Base-by-base conservation (phyloP, 768 basidiomycete species). In the Mycena alexandri region DNA sequence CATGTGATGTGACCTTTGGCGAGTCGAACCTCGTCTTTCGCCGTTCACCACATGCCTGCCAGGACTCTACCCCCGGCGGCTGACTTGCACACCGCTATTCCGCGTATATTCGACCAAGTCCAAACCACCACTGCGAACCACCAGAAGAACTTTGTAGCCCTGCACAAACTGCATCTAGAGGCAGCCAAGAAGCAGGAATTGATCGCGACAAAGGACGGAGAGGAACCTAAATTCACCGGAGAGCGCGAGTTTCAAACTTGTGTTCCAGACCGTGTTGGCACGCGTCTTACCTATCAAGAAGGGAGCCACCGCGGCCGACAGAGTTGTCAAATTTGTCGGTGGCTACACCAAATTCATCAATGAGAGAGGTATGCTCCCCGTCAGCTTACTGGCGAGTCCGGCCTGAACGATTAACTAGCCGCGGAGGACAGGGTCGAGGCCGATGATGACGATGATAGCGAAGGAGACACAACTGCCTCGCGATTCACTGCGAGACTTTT, bases 81-180 rank as follows among this genome's bases (percentile, higher is more conserved):
- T 11, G 54, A 70, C 24, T 29, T 65, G 22, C 71, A 79, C 44
- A 53, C 76, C 13, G 66, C 76, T 16, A 72, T 93, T 21, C 85
- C 87, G 21, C 87, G 85, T 38, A 93, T 95, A 48, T 93, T 96
- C 68, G 88, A 92, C 33, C 93, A 97, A 79, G 92, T 84, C 0
- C 94, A 96, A 76, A 80, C 76, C 9, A 88, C 91, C 0, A 78
- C 84, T 16, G 89, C 93, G 11, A 95, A 94, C 76, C 96, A 98
- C 78, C 89, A 91, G 68, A 98, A 98, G 84, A 97, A 98, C 79
- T 82, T 90, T 56, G 90, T 94, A 46, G 88, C 89, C 0, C 85
- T 98, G 4, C 84, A 93, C 82, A 94, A 94, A 76, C 78, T 96
- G 46, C 94, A 96, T 63, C 62, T 79, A 5, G 84, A 91, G 59